Evolutionary conservation across 306 rosid genomes (phyloP), one percentile per base, ranked within the genome.

Genomic region (Pyrus communis): DNA sequence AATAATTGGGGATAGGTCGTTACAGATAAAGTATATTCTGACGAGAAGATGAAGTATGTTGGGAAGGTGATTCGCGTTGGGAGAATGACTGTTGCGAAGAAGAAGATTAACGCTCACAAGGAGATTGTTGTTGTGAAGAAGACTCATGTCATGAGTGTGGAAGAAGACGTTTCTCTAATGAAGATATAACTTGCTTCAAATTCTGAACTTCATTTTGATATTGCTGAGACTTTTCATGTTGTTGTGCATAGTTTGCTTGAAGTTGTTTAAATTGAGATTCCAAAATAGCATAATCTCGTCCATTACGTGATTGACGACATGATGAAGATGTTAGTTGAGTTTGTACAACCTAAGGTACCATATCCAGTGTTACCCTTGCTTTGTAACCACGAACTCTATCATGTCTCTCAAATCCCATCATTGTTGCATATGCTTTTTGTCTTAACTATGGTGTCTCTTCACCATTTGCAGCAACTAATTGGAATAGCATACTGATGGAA

Each of bases 401-500:
- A 67, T 5, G 21, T 3, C 28, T 43, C 71, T 40, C 71, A 38
- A 38, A 40, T 4, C 54, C 54, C 10, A 51, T 40, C 9, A 4
- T 27, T 2, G 19, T 14, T 40, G 40, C 19, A 67, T 67, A 40
- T 21, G 31, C 54, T 40, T 67, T 14, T 28, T 31, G 10, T 6
- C 31, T 67, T 19, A 67, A 5, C 10, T 38, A 19, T 40, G 19
- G 54, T 4, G 54, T 67, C 17, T 67, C 54, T 3, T 67, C 54
- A 38, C 31, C 57, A 51, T 51, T 14, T 4, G 57, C 13, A 51
- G 7, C 18, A 51, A 51, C 18, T 51, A 51, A 51, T 14, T 97
- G 0, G 99, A 95, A 81, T 98, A 95, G 82, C 99, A 91, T 82
- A 92, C 97, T 27, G 82, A 45, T 77, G 63, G 70, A 88, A 92